Base-by-base conservation (phyloP, 2,329 filamentous ascomycete species). In the Nemania sp. region DNA sequence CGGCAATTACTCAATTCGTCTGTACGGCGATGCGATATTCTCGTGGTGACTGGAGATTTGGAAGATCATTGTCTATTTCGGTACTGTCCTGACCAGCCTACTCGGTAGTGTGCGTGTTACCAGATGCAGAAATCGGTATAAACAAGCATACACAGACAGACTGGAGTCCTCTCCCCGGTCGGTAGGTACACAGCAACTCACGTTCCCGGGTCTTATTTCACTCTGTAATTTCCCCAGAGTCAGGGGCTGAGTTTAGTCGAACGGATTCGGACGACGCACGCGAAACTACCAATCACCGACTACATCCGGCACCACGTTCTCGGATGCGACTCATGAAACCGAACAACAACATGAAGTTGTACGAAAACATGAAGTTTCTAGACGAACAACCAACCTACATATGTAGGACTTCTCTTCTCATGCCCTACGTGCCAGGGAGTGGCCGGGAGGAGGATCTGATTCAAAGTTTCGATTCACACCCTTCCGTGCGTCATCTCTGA, bases 261-360 rank as follows among this genome's bases (percentile, higher is more conserved):
- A n/a, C n/a, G n/a, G 32, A 52, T 21, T 39, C 29, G 10, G 21
- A n/a, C n/a, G n/a, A n/a, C n/a, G 7, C 45, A 42, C 12, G 42
- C 21, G 43, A 13, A 5, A 17, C 39, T 18, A 53, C 60, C 60
- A 62, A 62, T 62, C 60, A 59, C 46, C n/a, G 17, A 48, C 20
- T n/a, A 50, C 37, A 40, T n/a, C 11, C 12, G 15, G 40, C 51
- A 42, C 50, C 51, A 59, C 60, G 60, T 62, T 62, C 35, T 20
- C 35, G n/a, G 17, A 29, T 17, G 15, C 25, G 12, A 29, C 21
- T 12, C 11, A 34, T 29, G 21, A 48, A 48, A 48, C 46, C 17
- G 46, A 11, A n/a, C n/a, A n/a, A 7, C 15, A 13, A n/a, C 35
- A 39, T n/a, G 35, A 13, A 39, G 11, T 13, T 39, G 15, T n/a